Evolutionary conservation across 148 eudicot genomes (phyloP), one percentile per base, ranked within the genome.

Genomic region (Rheum nobile): DNA sequence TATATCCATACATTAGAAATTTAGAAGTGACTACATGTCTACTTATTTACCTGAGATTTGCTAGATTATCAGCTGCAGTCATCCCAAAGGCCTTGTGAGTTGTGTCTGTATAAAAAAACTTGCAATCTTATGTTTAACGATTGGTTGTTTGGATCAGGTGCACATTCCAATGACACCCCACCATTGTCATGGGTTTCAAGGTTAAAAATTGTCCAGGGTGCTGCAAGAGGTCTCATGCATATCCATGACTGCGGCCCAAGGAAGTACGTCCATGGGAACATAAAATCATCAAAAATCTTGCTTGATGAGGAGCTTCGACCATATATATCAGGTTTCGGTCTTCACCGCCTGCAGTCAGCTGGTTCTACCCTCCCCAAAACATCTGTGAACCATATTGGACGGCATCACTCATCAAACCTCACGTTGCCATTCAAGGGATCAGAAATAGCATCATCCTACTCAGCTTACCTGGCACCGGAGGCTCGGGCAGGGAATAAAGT

Each of bases 231-330:
- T 77, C 83, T 94, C 24, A 72, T 63, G 71, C 90, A 94, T 86
- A 91, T 94, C 67, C 97, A 94, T n/a, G 98, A 94, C 24, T 91
- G 90, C 85, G 87, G 85, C 82, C 97, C 96, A 0, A 80, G 81
- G 52, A 94, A 91, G 71, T 85, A 88, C 34, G 76, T 86, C 55
- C 98, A 94, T 16, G 93, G 96, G 4, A 90, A 87, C 84, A 79
- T 94, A 48, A 94, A 90, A 82, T 87, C 97, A 26, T 91, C 98
- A 11, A 91, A 94, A 83, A 79, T 94, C 76, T 93, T 94, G 42
- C 97, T 94, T 0, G 93, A 94, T 34, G 91, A 91, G n/a, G 87
- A 94, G 72, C 81, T 90, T 37, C 81, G 80, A 32, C 91, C 98
- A 14, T 85, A 81, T 74, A 79, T 94, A 41, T 91, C 96, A 7